Evolutionary conservation across 495 filamentous ascomycete genomes (phyloP), one percentile per base, ranked within the genome.

Genomic region (Penicillium simplicissimum): DNA sequence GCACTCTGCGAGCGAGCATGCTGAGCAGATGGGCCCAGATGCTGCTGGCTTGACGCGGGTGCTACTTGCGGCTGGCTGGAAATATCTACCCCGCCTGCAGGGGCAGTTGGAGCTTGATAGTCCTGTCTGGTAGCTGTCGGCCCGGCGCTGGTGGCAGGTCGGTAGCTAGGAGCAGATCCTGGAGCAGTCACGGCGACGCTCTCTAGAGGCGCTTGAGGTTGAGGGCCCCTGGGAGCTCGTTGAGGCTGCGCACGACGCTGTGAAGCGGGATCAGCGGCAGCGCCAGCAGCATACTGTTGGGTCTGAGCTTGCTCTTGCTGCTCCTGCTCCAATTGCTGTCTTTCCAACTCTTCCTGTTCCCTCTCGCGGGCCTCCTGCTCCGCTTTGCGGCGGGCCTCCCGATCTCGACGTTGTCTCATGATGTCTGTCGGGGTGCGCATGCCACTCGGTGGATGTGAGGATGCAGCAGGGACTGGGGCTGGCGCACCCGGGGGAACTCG

Each of bases 321-420:
- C 78, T 82, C 77, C 63, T 82, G 74, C 67, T 87, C 81, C 66
- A 85, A 82, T 55, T 81, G 78, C 57, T 81, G 67, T 59, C 69
- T 64, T 62, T 82, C 82, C 62, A 85, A 78, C 45, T 84, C 81
- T 61, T 87, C 82, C 42, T 67, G 82, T 78, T 80, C 74, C 37
- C 65, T 66, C 38, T 77, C 76, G 17, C 64, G 71, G n/a, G 75
- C 79, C 36, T 82, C 78, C 34, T 84, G 80, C 65, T 89, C 86
- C 19, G 86, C 86, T 66, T 82, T 84, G 55, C 79, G 82, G 57
- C 85, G 77, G 19, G 88, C 89, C 71, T 92, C 89, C 38, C 89
- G 82, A 61, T 84, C 84, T 53, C 74, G 74, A 57, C 89, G 86
- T 65, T 90, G 84, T 66, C 86, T 83, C 90, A 92, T 92, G 45